Percentiles rank a stretch among this genome's conserved stretches.
Evolutionary conservation across 163 green algal genomes (phyloP).

Genomic region (Chlorella variabilis): DNA sequence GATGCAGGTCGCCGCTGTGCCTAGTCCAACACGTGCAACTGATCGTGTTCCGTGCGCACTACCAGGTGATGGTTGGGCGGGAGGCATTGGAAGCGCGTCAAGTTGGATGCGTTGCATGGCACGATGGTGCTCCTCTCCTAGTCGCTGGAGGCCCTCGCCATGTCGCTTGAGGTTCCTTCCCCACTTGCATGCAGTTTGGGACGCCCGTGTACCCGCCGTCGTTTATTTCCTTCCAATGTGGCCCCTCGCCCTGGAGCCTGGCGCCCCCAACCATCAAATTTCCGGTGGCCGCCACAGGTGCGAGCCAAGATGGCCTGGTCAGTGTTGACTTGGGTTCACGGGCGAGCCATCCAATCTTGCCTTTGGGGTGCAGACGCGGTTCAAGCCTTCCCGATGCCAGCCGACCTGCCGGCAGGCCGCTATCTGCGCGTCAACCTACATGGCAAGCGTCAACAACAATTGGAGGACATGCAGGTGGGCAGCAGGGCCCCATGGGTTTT

Average conservation of each 20-base stretch:
- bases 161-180: neutral
- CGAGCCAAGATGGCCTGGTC: neutral
- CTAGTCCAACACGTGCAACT: constrained; percentile 27
- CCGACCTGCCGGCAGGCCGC: constrained; percentile 28
- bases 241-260: constrained; percentile 27
- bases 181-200: neutral
- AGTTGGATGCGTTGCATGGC: neutral
- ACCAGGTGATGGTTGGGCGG: neutral
- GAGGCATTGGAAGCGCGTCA: neutral
- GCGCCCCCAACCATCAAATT: constrained; percentile 8
- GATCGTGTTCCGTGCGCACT: constrained; percentile 20
- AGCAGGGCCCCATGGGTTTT: neutral
- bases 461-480: constrained; percentile 42
- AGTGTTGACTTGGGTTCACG: neutral
- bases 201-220: constrained; percentile 26
- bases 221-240: constrained; percentile 26
- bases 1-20: constrained; percentile 33
- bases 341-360: too few species aligned
- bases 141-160: too few species aligned
- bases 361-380: constrained; percentile 5
- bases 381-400: constrained; percentile 35
- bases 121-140: too few species aligned
- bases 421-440: constrained; percentile 41
- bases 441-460: constrained; percentile 39
- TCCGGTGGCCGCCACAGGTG: constrained; percentile 12